Percentiles rank a stretch among this genome's conserved stretches.
phyloP scores from a whole-genome alignment of 257 asterid species.

The Nicotiana tabacum region DNA sequence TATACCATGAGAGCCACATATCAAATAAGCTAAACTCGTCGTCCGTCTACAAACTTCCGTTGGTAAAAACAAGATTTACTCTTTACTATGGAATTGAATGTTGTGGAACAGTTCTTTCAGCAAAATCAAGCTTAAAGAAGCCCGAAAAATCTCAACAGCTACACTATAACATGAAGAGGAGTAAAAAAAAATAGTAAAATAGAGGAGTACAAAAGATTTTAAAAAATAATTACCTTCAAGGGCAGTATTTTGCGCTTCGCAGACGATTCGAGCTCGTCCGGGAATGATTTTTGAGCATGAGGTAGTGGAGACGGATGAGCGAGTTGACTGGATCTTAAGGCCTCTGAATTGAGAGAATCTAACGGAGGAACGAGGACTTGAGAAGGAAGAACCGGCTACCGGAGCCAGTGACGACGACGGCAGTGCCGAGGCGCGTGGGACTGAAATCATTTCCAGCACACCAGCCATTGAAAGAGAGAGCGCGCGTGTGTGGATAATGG shows the following conservation, averaged over 20 bases:
- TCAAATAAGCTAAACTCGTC: too few species aligned
- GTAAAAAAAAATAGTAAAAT: not conserved
- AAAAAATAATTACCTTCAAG: constrained; percentile 35
- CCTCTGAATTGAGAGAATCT: constrained; percentile 58
- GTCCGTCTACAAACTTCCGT: not conserved
- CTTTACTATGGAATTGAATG: too few species aligned
- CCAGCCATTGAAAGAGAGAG: constrained; percentile 48
- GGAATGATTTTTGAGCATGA: constrained; percentile 32
- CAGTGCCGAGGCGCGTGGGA: constrained; percentile 65
- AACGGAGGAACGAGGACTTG: constrained; percentile 34
- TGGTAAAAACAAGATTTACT: not conserved
- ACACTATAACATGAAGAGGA: too few species aligned
- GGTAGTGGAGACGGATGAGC: constrained; percentile 37
- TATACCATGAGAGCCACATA: not conserved
- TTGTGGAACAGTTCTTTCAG: too few species aligned
- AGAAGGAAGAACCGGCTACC: constrained; percentile 26
- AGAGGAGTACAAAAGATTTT: not conserved
- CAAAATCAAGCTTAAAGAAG: too few species aligned
- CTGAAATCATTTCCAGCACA: constrained; percentile 55
- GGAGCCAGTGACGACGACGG: constrained; percentile 48
- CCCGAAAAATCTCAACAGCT: too few species aligned
- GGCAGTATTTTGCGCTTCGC: constrained; percentile 80
- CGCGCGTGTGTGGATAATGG: not conserved
- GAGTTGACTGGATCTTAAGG: constrained; percentile 52
- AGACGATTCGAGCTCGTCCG: constrained; percentile 51